phyloP scores from a whole-genome alignment of 768 basidiomycete genomes.

The Russula sp. region DNA sequence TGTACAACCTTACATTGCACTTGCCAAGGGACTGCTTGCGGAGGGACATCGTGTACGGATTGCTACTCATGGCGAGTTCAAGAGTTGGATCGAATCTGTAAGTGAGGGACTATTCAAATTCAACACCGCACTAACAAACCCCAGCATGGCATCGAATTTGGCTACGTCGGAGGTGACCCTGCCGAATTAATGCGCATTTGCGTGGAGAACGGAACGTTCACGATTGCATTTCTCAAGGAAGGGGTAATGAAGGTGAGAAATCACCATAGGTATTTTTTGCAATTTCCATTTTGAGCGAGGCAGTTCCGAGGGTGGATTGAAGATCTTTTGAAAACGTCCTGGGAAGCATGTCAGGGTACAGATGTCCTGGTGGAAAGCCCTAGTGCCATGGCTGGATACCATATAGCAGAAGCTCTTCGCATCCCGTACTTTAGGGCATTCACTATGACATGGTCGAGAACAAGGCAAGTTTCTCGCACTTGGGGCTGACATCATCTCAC shows the following conservation, averaged over 20 bases:
- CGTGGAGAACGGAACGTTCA: slow-evolving; percentile 97
- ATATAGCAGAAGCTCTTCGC: slow-evolving; percentile 89
- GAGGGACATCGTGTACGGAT: slow-evolving; percentile 88
- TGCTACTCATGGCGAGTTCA: slow-evolving; percentile 93
- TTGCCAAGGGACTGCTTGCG: slow-evolving; percentile 83
- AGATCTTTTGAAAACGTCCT: slow-evolving; percentile 88
- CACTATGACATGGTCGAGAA: slow-evolving; percentile 97
- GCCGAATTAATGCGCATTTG: slow-evolving; percentile 97
- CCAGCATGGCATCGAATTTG: slow-evolving; percentile 94
- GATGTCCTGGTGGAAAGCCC: slow-evolving; percentile 94
- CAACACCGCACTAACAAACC: not conserved
- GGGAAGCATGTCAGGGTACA: slow-evolving; percentile 93
- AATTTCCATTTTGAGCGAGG: slow-evolving; percentile 8
- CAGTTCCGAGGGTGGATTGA: slow-evolving; percentile 98
- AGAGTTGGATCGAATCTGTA: slow-evolving; percentile 91
- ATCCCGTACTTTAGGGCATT: slow-evolving; percentile 96
- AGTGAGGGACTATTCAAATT: slow-evolving; percentile 25
- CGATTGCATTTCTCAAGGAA: slow-evolving; percentile 91
- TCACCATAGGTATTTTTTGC: not conserved
- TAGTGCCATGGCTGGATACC: slow-evolving; percentile 94
- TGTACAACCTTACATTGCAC: slow-evolving; percentile 95
- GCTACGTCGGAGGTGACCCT: slow-evolving; percentile 92
- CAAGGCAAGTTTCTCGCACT: slow-evolving; percentile 42
- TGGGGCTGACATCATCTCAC: not conserved
- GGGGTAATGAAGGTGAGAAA: slow-evolving; percentile 66